Evolutionary conservation across 805 yeast species (phyloP).

Genomic region (Wickerhamiella allomyrinae): DNA sequence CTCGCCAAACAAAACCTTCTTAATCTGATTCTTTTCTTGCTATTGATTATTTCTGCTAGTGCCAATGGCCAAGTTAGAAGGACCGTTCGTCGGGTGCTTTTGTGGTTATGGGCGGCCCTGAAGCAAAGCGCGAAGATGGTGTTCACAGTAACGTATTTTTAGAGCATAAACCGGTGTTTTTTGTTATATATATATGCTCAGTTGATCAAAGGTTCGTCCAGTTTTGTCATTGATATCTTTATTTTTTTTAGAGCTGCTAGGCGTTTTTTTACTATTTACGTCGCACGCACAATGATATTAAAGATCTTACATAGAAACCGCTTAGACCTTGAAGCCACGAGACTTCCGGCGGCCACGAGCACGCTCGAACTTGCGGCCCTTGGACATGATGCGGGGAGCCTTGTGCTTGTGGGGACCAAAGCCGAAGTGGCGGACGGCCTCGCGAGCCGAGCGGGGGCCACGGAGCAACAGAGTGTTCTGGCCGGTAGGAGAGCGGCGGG

Average conservation of each 20-base stretch:
- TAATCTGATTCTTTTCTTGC: conserved; percentile 5
- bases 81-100: background rate
- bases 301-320: conserved; percentile 3
- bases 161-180: no score
- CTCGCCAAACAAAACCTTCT: conserved; percentile 11
- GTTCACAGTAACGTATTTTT: conserved; percentile 12
- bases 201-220: no score
- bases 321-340: conserved; percentile 99
- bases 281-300: conserved; percentile 1
- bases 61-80: conserved; percentile 5
- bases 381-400: conserved; percentile 96
- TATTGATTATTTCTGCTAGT: conserved; percentile 5
- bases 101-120: conserved; percentile 11
- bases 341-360: conserved; percentile 99
- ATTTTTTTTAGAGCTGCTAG: no score
- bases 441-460: conserved; percentile 99
- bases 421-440: conserved; percentile 99
- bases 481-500: conserved; percentile 98
- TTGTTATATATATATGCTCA: no score
- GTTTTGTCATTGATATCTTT: no score
- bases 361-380: conserved; percentile 99
- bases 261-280: background rate
- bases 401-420: conserved; percentile 99
- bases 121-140: conserved; percentile 10
- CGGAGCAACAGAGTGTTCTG: conserved; percentile 94